Evolutionary conservation across 306 rosid species (phyloP).

Genomic region (Quillaja saponaria): DNA sequence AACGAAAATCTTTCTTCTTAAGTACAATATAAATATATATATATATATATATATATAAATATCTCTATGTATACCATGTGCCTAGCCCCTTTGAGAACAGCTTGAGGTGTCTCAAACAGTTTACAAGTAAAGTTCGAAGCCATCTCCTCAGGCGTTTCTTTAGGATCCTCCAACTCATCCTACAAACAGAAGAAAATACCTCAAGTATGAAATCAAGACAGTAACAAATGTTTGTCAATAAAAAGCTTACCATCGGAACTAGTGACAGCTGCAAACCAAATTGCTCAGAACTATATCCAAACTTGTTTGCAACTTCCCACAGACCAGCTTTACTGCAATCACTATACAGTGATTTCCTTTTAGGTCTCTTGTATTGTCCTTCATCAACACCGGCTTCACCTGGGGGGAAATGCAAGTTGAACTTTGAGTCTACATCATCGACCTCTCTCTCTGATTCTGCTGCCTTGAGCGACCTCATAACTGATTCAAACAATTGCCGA

Average conservation of each 20-base stretch:
- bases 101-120: conserved; percentile 82
- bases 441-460: conserved; percentile 97
- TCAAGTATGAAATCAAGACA: conserved; percentile 23
- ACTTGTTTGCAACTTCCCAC: conserved; percentile 94
- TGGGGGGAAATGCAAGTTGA: conserved; percentile 93
- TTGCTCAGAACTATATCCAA: conserved; percentile 95
- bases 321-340: conserved; percentile 83
- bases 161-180: conserved; percentile 95
- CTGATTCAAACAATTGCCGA: conserved; percentile 78
- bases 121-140: conserved; percentile 91
- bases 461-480: conserved; percentile 81
- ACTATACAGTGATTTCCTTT: conserved; percentile 78
- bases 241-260: conserved; percentile 60
- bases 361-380: conserved; percentile 94
- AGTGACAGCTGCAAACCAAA: conserved; percentile 80
- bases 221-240: conserved; percentile 28
- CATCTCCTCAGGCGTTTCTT: conserved; percentile 97
- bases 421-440: conserved; percentile 96
- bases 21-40: too few relatives aligned
- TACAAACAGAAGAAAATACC: conserved; percentile 32
- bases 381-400: conserved; percentile 95
- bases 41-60: conserved; percentile 5
- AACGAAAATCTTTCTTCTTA: conserved; percentile 5
- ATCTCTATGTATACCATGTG: conserved; percentile 67
- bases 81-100: conserved; percentile 91